Base-by-base conservation (phyloP, 345 rosid genomes). In the Carallia pectinifolia region DNA sequence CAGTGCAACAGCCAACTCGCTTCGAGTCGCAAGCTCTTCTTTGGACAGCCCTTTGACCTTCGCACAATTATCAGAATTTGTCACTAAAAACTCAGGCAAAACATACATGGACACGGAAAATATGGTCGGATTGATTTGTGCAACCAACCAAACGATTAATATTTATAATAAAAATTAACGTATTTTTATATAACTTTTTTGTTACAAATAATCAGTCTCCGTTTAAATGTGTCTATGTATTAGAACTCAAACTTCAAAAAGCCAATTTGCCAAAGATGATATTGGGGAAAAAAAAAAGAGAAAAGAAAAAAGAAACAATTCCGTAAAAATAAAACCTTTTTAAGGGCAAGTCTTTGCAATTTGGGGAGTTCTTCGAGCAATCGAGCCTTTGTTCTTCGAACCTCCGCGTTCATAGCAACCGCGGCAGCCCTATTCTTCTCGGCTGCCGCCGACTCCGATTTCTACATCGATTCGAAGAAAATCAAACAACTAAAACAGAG, bases 311-410 rank as follows among this genome's bases (percentile, higher is more conserved):
- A 23, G 23, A 29, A 59, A 48, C 29, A 31, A 16, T 5, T 9
- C 27, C 40, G 13, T n/a, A 19, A 5, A 9, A 3, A 15, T 2
- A 8, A 15, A 16, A 76, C 80, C 80, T 72, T 72, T 30, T 72
- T 77, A 48, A 55, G 31, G 60, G 76, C 73, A 15, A 77, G 69
- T 40, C 73, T 67, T 55, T 77, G 80, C 61, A 77, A 64, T 64
- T 77, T 77, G 0, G 73, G 76, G 4, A 67, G 40, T 56, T 77
- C 76, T 61, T 77, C 76, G 15, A 77, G 73, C 70, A 77, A 67
- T 44, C 76, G 68, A 63, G 76, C 76, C 62, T 77, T 77, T 0
- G 80, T 77, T 68, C 80, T 67, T 37, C 80, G 69, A 29, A 77
- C 58, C 73, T 68, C 80, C 1, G 76, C 80, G 39, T 77, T 77